Evolutionary conservation across 1,284 basidiomycete genomes (phyloP), one percentile per base, ranked within the genome.

Genomic region (Xerocomus amazonicus): DNA sequence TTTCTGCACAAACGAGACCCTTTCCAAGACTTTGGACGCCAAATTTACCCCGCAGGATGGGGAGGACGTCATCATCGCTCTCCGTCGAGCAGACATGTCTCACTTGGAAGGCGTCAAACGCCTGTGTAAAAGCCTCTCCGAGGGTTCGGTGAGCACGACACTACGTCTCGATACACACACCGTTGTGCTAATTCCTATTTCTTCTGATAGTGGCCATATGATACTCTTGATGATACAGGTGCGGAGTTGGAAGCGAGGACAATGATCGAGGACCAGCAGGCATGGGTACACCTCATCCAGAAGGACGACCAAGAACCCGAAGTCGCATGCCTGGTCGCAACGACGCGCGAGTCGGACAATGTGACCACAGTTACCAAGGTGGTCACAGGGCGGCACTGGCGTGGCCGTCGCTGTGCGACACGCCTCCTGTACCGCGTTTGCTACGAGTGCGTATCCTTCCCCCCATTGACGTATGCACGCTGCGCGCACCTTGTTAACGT

Each of bases 301-400:
- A 16, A 43, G 4, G 58, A 35, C 4, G 59, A 32, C 3, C 52
- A 56, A 27, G 38, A 61, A 19, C 37, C 51, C 2, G 70, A 75
- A 45, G 74, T 88, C 23, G 82, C 86, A 0, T 87, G 76, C 9
- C 77, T 89, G 23, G 80, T 83, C 2, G 84, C 84, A 2, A 68
- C 70, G 0, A 78, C 77, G 0, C 61, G 78, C 2, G 65, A 67
- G 4, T 74, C 70, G 16, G 66, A 65, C 1, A 60, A 61, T 7
- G 71, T 79, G 12, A 68, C 72, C 1, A 71, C 71, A 0, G 70
- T 80, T 40, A 77, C 77, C 36, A 80, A 81, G 53, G 79, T 81
- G 0, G 77, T 69, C 53, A 78, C 79, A 0, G 56, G 69, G 28
- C 66, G 68, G 0, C 7, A 45, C 1, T 78, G 70, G 70, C 59